Base-by-base conservation (phyloP, 257 asterid genomes). In the Parsonsia alboflavescens region DNA sequence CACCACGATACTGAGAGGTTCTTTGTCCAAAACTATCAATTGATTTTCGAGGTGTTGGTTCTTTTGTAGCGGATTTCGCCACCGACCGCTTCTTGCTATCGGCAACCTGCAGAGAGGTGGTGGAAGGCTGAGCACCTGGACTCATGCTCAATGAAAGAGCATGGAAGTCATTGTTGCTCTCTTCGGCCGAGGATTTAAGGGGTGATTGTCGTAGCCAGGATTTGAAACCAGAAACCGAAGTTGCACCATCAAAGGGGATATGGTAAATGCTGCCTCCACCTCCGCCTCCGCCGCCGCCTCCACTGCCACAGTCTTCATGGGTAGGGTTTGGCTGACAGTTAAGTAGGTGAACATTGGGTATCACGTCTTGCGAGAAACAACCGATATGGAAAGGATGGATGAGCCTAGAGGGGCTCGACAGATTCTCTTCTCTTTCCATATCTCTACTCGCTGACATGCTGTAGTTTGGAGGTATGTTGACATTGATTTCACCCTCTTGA, bases 1-100 rank as follows among this genome's bases (percentile, higher is more conserved):
- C 97, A 6, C 97, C 97, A 3, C 97, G 92, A 73, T 78, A 90
- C 68, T 90, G 97, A 22, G 97, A 92, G 45, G 97, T 92, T 74
- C 97, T 83, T 70, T 92, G 96, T 19, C 97, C 97, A 50, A 92
- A 92, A 70, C 89, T 83, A 73, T 92, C 96, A 26, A 90, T 80
- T 1, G 96, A 92, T 79, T 92, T 92, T 5, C 96, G 88, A 26
- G 89, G 92, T 36, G 49, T 78, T 8, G 80, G 21, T 73, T 86
- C 91, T 74, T 77, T 86, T 6, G 72, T 71, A 22, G 77, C 46
- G 21, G 57, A 57, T 75, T 84, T 79, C 1, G 82, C 80, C 45
- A 44, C 85, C 6, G 39, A 50, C 22, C 96, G 80, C 69, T 88
- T 91, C 64, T 85, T 86, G 69, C 76, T 83, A 21, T 85, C 92